Evolutionary conservation across 306 rosid genomes (phyloP), one percentile per base, ranked within the genome.

Genomic region (Cucumis cinereus): DNA sequence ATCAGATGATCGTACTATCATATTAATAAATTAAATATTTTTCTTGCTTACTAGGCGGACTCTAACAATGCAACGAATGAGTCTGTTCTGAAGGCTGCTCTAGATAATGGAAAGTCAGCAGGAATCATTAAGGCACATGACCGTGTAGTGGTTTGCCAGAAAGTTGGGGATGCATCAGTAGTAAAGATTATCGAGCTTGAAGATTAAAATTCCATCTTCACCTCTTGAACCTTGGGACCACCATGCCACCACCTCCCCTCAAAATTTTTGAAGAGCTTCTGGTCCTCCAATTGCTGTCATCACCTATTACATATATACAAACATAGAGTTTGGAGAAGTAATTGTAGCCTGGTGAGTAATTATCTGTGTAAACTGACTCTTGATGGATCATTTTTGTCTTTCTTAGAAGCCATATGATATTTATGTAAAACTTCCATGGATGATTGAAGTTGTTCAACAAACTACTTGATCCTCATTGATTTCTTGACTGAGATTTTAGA

Each of bases 171-270:
- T 82, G 77, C 99, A 53, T 90, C 98, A 8, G 96, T 95, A 40
- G 97, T 95, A 62, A 95, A 95, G 98, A 95, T 95, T 60, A 92
- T 95, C 19, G 99, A 95, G 93, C 99, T 95, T 16, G 97, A 92
- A 88, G 98, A 92, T 81, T 95, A 82, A 72, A 71, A 15, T 43
- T 13, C 23, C 16, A 30, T 30, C 73, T 62, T 58, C 15, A 15
- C 73, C 33, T 60, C 62, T 28, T 60, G 69, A 33, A 23, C 67
- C 41, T 33, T 13, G 73, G 30, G 79, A 40, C 23, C 15, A 14
- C 53, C 16, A 8, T 33, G 17, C 40, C 22, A 0, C 49, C 36
- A 0, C 49, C 36, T 20, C 26, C 22, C 6, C 40, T 15, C 33
- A 11, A 20, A n/a, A 8, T 55, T 74, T 74, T 55, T 55, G 63